Conservation (phyloP, 176 grass and related monocot genomes). For the Poa pratensis region DNA sequence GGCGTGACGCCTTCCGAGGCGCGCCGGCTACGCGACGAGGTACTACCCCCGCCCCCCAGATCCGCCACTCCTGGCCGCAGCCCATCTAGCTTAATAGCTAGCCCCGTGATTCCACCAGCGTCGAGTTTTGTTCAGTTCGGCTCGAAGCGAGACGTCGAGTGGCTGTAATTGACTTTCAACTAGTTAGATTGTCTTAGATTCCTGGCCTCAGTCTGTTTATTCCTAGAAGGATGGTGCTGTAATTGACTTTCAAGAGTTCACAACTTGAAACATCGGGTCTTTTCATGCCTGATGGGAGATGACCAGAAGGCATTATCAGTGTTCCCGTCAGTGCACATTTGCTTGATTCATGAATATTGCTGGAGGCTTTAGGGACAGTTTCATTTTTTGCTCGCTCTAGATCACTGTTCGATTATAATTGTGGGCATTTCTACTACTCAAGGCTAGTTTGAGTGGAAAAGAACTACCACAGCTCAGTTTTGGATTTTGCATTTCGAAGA, state of each 20-base stretch:
- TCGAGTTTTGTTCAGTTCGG: background rate
- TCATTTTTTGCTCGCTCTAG: background rate
- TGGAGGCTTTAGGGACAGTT: background rate
- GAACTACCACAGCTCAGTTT: background rate
- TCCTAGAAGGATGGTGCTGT: background rate
- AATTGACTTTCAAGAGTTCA: background rate
- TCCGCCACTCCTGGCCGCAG: background rate
- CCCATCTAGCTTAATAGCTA: background rate
- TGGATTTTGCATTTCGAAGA: background rate
- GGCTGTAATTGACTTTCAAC: too few species aligned
- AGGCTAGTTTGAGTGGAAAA: conserved; percentile 20
- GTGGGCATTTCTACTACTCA: background rate
- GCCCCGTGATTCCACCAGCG: background rate
- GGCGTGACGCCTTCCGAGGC: conserved; percentile 63
- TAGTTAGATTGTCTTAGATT: background rate
- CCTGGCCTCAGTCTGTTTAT: background rate
- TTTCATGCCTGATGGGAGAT: background rate
- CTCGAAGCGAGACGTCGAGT: background rate
- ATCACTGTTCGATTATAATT: conserved; percentile 1
- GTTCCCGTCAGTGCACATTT: background rate
- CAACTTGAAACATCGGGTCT: conserved; percentile 3
- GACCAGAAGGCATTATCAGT: background rate
- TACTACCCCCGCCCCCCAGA: conserved; percentile 35
- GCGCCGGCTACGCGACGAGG: conserved; percentile 84
- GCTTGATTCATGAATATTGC: conserved; percentile 1